phyloP scores from a whole-genome alignment of 2,329 filamentous ascomycete species.

The Cordyceps cicadae region DNA sequence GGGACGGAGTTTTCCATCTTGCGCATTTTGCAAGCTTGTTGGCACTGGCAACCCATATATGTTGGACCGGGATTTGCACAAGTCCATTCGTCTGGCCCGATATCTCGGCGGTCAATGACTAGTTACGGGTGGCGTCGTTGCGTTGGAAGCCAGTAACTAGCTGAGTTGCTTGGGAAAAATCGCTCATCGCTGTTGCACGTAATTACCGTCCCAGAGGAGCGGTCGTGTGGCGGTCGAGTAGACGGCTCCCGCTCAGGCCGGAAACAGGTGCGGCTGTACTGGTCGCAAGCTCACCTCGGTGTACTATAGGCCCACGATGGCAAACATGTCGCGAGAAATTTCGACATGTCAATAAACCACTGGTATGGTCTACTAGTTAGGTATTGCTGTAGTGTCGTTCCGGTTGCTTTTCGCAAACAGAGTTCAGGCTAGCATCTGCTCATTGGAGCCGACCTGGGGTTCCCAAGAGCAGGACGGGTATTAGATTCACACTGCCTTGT shows the following conservation, averaged over 20 bases:
- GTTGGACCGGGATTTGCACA: not conserved
- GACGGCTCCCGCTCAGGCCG: not conserved
- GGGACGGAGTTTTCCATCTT: not conserved
- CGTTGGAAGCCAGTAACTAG: not conserved
- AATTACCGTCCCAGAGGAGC: not conserved
- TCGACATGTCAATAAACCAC: not conserved
- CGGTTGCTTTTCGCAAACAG: conserved; percentile 7
- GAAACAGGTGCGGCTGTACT: not conserved
- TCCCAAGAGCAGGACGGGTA: not conserved
- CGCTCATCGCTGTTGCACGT: not conserved
- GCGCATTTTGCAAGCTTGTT: not conserved
- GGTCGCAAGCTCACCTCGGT: not conserved
- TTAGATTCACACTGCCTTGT: not conserved
- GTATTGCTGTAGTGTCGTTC: not conserved
- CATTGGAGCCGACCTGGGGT: not conserved
- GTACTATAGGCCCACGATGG: not conserved
- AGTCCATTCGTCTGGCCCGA: not conserved
- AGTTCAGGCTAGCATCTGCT: conserved; percentile 1
- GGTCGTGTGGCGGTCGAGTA: not conserved
- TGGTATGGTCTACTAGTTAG: not conserved
- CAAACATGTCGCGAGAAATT: conserved; percentile 10
- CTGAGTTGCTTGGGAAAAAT: not conserved
- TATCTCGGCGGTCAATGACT: not conserved
- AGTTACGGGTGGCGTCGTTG: not conserved
- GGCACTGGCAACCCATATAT: not conserved